Evolutionary conservation across 345 rosid species (phyloP), one percentile per base, ranked within the genome.

Genomic region (Populus alba): DNA sequence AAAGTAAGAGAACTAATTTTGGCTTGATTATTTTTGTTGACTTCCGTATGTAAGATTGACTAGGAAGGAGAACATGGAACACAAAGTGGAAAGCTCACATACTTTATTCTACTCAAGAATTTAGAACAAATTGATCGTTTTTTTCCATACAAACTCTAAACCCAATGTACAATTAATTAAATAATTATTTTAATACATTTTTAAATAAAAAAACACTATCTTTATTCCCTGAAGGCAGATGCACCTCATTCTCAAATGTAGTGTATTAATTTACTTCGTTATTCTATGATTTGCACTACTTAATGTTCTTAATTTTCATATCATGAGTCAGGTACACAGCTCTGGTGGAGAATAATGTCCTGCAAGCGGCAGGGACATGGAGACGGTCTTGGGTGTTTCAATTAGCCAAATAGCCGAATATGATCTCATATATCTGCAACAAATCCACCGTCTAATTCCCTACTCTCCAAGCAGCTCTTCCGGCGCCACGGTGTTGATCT

Each of bases 281-380:
- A 22, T 53, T 20, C 2, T 3, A 2, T 7, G 59, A 7, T 7
- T 53, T 53, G 59, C 3, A 53, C 59, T 53, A 0, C 61, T 7
- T n/a, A 10, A 23, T n/a, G 23, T 57, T n/a, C 25, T 22, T n/a
- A 57, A 10, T 1, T n/a, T 9, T 9, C 63, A 4, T 70, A 6
- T 45, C 15, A 8, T 47, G 23, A 15, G 8, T 1, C 81, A 92
- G 97, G 76, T 91, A 87, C 80, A 93, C 94, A 59, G 97, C 97
- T 45, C 75, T 93, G 5, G 97, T 93, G 45, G 94, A 90, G 79
- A 87, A 83, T 68, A 87, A 93, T 80, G 92, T 78, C 16, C 4
- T 27, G 37, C 93, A 93, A 82, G 98, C 94, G 51, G 88, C 91
- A 85, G 66, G 55, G 98, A 91, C 84, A 93, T 90, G 89, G 83